Conservation (phyloP, 352 stramenopile genomes). For the Phytopythium boreale region DNA sequence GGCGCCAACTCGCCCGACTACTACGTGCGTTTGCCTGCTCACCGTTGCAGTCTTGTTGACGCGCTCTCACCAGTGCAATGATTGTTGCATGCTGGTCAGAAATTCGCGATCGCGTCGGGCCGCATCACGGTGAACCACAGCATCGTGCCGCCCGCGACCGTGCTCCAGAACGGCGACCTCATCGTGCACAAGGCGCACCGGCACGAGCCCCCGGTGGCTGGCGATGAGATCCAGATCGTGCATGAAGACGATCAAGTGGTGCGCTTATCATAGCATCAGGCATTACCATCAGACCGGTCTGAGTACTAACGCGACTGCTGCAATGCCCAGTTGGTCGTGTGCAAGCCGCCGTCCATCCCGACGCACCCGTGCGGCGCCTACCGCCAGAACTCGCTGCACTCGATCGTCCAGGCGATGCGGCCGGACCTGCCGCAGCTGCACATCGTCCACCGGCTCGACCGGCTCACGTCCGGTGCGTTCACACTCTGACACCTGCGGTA, state of each 20-base stretch:
- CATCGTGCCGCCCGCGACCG: conserved; percentile 69
- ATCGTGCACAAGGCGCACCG: conserved; percentile 95
- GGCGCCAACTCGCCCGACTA: conserved; percentile 84
- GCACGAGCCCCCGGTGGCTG: conserved; percentile 93
- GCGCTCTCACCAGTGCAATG: conserved; percentile 7
- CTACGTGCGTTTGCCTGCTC: conserved; percentile 45
- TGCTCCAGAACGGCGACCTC: conserved; percentile 92
- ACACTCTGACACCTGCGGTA: background rate
- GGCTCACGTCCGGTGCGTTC: conserved; percentile 89
- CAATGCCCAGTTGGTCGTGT: conserved; percentile 65
- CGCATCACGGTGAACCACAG: conserved; percentile 92
- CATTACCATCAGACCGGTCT: background rate
- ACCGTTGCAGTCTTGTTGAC: background rate
- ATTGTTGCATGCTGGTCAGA: conserved; percentile 31
- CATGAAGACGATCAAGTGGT: conserved; percentile 80
- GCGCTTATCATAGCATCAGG: background rate
- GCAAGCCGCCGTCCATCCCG: conserved; percentile 91
- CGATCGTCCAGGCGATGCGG: conserved; percentile 67
- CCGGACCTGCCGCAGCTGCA: conserved; percentile 71
- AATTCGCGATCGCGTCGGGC: conserved; percentile 90
- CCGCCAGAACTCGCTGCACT: conserved; percentile 93
- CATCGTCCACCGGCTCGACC: conserved; percentile 95
- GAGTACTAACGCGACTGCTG: conserved; percentile 5
- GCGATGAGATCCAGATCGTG: conserved; percentile 76
- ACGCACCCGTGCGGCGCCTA: conserved; percentile 95